Evolutionary conservation across 306 rosid genomes (phyloP), one percentile per base, ranked within the genome.

Genomic region (Lotus japonicus): DNA sequence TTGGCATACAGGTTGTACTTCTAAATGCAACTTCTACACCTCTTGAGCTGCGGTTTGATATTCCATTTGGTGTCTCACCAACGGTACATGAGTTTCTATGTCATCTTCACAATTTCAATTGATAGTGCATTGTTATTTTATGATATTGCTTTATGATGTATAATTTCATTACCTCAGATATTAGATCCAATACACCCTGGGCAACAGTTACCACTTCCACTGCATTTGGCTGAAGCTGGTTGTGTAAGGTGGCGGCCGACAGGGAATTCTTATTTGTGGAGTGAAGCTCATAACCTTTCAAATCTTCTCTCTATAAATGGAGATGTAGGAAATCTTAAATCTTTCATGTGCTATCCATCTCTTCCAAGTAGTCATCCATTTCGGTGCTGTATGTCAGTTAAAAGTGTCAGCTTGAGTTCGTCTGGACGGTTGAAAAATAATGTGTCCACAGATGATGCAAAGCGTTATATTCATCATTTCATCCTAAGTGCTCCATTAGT

Each of bases 221-320:
- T 92, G 36, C 96, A 92, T 85, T 82, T 92, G 86, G 96, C 97
- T 64, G 98, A 88, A 78, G 96, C 92, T 56, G 98, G 98, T 70
- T 81, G 84, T 66, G 80, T 92, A 64, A 86, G 98, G 67, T 92
- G 97, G 97, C 87, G 97, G 70, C 98, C 98, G 45, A 44, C 81
- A 73, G 98, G 98, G 46, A 78, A 80, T 65, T 86, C 96, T 71
- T 88, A 88, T 75, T 73, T 92, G 68, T 92, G 98, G 98, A 92
- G 97, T 81, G 97, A 92, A 83, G 82, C 89, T 75, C 89, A 84
- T 69, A 86, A 77, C 54, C 97, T 92, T 66, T 79, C 94, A 13
- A 90, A 86, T 70, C 91, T 92, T 72, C 86, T 92, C 48, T 80
- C 85, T 36, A 75, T 77, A 64, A 89, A 88, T 66, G 82, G 77